Evolutionary conservation across 2,329 filamentous ascomycete genomes (phyloP), one percentile per base, ranked within the genome.

Genomic region (Monosporascus ibericus): DNA sequence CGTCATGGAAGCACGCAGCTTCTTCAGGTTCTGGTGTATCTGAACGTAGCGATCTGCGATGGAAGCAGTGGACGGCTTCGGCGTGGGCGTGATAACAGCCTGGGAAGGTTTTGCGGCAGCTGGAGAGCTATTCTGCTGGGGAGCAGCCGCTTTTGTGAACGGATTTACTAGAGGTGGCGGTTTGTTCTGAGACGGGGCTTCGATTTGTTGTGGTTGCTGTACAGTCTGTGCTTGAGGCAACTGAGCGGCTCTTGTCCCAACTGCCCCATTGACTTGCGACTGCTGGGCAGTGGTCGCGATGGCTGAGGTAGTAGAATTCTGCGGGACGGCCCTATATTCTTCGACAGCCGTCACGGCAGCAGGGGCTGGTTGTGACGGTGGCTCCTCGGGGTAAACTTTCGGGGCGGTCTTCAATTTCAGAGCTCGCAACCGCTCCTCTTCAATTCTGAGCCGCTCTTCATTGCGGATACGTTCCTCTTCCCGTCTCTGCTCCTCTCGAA

Each of bases 1-100:
- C 2, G 65, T 63, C 49, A 88, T 60, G n/a, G 59, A 70, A 4
- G 61, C 64, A 20, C 74, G 70, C 8, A 84, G 70, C 37, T 78
- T 75, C 54, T 80, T 95, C 24, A 95, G 75, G 40, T 80, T 81
- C 54, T 81, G 75, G 63, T 92, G 88, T 25, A 94, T 81, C 51
- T 77, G 68, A 2, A 69, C 55, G 56, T 82, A 78, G 51, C 75
- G 71, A 55, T 81, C 75, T n/a, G 22, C 18, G 8, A 40, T 47
- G 24, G 27, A 22, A 30, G 27, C 38, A 30, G 34, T n/a, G 9
- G 52, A 39, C n/a, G 62, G 52, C 38, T 55, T 62, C 50, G 51
- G 44, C 48, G 50, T 48, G 27, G 52, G 34, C 2, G 38, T 47
- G 15, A 55, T 27, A 20, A 47, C 7, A 17, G 53, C 48, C 24